Evolutionary conservation across 2,329 filamentous ascomycete species (phyloP).

Genomic region (Stagonosporopsis rhizophila): DNA sequence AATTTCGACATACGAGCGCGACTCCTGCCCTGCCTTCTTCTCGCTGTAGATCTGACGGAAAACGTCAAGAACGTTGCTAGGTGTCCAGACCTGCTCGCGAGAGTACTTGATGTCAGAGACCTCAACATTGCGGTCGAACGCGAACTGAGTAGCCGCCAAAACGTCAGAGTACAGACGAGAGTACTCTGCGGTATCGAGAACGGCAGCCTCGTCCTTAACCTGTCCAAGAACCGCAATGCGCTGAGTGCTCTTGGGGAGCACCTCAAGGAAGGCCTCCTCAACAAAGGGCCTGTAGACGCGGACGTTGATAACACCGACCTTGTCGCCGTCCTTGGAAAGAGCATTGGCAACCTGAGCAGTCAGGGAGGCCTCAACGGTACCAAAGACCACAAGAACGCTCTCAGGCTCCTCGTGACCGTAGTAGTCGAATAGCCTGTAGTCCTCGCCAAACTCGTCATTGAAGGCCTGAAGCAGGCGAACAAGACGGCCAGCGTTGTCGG

Average conservation of each 20-base stretch:
- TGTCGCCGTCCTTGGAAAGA: slow-evolving; percentile 74
- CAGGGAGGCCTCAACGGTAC: slow-evolving; percentile 87
- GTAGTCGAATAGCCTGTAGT: slow-evolving; percentile 95
- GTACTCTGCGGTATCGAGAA: slow-evolving; percentile 76
- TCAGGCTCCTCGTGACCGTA: slow-evolving; percentile 81
- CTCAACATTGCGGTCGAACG: slow-evolving; percentile 62
- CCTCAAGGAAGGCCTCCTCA: slow-evolving; percentile 89
- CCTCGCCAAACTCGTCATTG: slow-evolving; percentile 91
- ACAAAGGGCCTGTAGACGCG: slow-evolving; percentile 94
- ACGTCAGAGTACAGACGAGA: slow-evolving; percentile 95
- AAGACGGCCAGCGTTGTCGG: slow-evolving; percentile 75
- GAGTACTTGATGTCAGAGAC: slow-evolving; percentile 91
- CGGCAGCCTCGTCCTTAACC: slow-evolving; percentile 74
- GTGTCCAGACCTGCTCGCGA: slow-evolving; percentile 70
- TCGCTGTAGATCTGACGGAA: slow-evolving; percentile 55
- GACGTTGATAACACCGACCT: slow-evolving; percentile 88
- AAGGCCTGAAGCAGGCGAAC: slow-evolving; percentile 74
- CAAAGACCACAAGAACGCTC: slow-evolving; percentile 88
- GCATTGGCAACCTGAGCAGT: slow-evolving; percentile 79
- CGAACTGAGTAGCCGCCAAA: slow-evolving; percentile 80
- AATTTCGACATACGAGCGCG: slow-evolving; percentile 59
- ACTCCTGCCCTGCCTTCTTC: slow-evolving; percentile 49
- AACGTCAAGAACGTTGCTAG: slow-evolving; percentile 58
- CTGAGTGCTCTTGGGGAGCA: slow-evolving; percentile 76
- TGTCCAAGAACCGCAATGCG: slow-evolving; percentile 88